Percentiles rank a stretch among this genome's conserved stretches.
Conservation (phyloP, 2,329 filamentous ascomycete genomes). For the Pseudopyrenochaeta lycopersici region DNA sequence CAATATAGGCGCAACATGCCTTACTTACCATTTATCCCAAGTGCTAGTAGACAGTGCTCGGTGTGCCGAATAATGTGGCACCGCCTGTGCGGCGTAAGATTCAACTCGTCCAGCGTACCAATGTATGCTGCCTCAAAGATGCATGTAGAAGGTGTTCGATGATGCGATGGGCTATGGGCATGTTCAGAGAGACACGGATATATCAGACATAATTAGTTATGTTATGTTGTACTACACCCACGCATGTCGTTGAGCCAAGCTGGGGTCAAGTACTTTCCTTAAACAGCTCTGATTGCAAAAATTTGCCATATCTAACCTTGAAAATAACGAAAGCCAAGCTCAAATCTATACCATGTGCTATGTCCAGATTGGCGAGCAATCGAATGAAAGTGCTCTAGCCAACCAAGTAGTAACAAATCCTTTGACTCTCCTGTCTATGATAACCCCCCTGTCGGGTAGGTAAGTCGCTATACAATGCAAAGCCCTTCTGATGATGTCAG, state of each 20-base stretch:
- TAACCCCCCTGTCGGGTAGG: constrained; percentile 5
- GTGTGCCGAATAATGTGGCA: neutral
- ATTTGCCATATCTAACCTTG: constrained; percentile 17
- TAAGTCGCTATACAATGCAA: constrained; percentile 21
- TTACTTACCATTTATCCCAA: constrained; percentile 19
- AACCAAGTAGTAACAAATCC: constrained; percentile 8
- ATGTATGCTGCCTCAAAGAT: constrained; percentile 8
- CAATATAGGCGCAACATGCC: constrained; percentile 33
- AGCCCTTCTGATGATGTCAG: constrained; percentile 19
- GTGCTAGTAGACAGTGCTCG: neutral
- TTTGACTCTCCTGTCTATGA: constrained; percentile 21
- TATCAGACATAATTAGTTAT: neutral
- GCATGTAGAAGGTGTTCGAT: constrained; percentile 28
- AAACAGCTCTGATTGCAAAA: constrained; percentile 6
- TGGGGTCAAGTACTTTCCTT: too few species aligned
- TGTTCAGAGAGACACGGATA: neutral
- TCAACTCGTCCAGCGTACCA: neutral
- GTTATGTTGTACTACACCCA: too few species aligned
- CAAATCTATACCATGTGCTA: constrained; percentile 33
- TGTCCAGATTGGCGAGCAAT: constrained; percentile 9
- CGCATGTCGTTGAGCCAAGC: too few species aligned
- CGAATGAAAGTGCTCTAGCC: constrained; percentile 25
- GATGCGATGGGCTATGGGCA: constrained; percentile 11
- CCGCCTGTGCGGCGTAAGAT: neutral
- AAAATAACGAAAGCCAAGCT: constrained; percentile 13